Percentiles rank a stretch among this genome's conserved stretches.
Evolutionary conservation across 805 yeast species (phyloP).

Genomic region (Torulaspora quercuum): DNA sequence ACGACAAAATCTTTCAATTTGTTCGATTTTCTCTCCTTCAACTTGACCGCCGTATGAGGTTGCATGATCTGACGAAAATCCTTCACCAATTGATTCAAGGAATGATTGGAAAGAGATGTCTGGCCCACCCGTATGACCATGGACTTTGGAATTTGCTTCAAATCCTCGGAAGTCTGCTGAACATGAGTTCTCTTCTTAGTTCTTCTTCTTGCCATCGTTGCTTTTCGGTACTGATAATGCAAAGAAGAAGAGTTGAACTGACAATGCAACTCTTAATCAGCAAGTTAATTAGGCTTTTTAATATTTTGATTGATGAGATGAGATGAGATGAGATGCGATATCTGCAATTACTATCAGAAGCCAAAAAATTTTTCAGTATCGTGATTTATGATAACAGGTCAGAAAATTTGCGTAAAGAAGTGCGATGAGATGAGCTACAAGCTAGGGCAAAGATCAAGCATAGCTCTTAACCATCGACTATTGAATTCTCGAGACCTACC

Average conservation of each 20-base stretch:
- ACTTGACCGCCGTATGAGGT: conserved; percentile 90
- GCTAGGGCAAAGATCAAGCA: neutral
- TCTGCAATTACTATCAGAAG: too few relatives aligned
- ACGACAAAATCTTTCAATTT: conserved; percentile 89
- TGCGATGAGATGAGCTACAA: conserved; percentile 23
- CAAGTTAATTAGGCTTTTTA: too few relatives aligned
- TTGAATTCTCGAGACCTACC: too few relatives aligned
- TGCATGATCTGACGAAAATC: conserved; percentile 91
- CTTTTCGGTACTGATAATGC: too few relatives aligned
- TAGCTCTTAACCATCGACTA: too few relatives aligned
- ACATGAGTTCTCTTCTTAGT: conserved; percentile 86
- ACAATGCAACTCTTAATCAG: too few relatives aligned
- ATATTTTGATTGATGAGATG: conserved; percentile 9
- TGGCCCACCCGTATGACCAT: conserved; percentile 88
- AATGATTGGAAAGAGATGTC: conserved; percentile 55
- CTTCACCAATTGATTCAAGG: conserved; percentile 76
- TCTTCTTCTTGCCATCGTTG: conserved; percentile 52
- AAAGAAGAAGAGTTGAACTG: too few relatives aligned
- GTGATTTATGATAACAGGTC: conserved; percentile 6
- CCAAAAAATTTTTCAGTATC: conserved; percentile 18
- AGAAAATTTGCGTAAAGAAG: conserved; percentile 14
- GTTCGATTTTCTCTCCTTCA: conserved; percentile 82
- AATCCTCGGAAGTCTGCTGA: conserved; percentile 57
- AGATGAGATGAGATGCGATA: conserved; percentile 18
- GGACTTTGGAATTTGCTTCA: conserved; percentile 76